Base-by-base conservation (phyloP, 305 asterid species). In the Coffea humblotiana region DNA sequence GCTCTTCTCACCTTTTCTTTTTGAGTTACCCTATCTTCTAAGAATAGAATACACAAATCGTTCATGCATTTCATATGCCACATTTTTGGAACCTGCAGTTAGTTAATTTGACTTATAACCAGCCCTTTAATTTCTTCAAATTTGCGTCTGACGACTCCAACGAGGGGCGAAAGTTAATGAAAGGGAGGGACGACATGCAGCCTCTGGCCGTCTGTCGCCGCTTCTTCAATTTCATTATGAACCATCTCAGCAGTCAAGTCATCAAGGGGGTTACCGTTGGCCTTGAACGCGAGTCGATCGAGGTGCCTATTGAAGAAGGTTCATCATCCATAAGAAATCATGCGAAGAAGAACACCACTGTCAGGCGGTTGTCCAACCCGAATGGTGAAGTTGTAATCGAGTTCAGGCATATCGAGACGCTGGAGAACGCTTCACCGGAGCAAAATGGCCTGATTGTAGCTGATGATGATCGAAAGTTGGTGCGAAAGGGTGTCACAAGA, bases 331-430 rank as follows among this genome's bases (percentile, higher is more conserved):
- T 5, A 7, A 76, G 78, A 75, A 82, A 78, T 40, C 43, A 5
- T 12, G 76, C 0, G 23, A 40, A 43, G 14, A 29, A 48, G 65
- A 51, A 69, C 60, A 76, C 58, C 74, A 73, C 29, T n/a, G 49
- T n/a, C 9, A 29, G 27, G 32, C 13, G 71, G 54, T 56, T 74
- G 29, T 23, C 72, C 37, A 80, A 43, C 79, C 35, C 79, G 54
- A 82, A 78, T 45, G 83, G 81, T 67, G 97, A 86, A 78, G 82
- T 90, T 51, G 70, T 37, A 16, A 85, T 92, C 18, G 91, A 90
- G 64, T 89, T 87, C 43, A 83, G 88, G 78, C 93, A 90, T 64
- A 66, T 67, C 14, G 86, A 81, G 56, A 64, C n/a, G 61, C 3
- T 9, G 66, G 64, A 35, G 78, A 60, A 32, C 48, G 47, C 15